Percentiles rank a stretch among this genome's conserved stretches.
These are phyloP conservation scores for Naganishia kalamii DNA, from an alignment of 768 basidiomycete genomes.

Conservation along the genomic window DNA sequence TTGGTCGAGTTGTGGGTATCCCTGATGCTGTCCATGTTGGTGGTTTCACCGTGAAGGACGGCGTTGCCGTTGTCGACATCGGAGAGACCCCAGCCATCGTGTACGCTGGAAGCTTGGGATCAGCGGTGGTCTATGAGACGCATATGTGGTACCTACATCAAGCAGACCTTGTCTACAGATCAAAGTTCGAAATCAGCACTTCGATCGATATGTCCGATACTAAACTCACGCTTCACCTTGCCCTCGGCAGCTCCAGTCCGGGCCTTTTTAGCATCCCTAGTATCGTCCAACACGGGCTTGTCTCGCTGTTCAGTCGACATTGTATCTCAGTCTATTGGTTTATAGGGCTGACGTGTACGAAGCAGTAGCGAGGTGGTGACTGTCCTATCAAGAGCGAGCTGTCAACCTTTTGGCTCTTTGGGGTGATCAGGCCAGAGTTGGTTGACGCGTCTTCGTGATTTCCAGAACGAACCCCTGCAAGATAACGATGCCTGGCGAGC, in stretches of 20 bases:
- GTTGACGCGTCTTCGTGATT: too few relatives aligned
- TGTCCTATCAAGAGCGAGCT: too few relatives aligned
- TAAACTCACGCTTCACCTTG: slow-evolving; percentile 2
- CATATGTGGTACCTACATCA: slow-evolving; percentile 58
- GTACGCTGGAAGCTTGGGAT: slow-evolving; percentile 52
- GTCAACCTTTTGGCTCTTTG: too few relatives aligned
- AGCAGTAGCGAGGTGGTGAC: neutral
- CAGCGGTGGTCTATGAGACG: neutral
- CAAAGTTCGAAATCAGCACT: neutral
- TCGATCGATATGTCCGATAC: neutral
- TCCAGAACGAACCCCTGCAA: too few relatives aligned
- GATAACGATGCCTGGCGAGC: too few relatives aligned
- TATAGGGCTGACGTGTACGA: neutral
- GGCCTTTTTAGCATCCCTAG: slow-evolving; percentile 38
- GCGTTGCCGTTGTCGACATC: slow-evolving; percentile 72
- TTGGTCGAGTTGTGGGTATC: slow-evolving; percentile 66
- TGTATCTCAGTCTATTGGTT: neutral
- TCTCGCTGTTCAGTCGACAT: slow-evolving; percentile 18
- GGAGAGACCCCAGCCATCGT: slow-evolving; percentile 89
- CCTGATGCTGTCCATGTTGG: slow-evolving; percentile 81
- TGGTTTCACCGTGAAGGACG: slow-evolving; percentile 74
- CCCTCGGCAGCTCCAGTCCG: slow-evolving; percentile 31
- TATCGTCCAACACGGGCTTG: slow-evolving; percentile 17
- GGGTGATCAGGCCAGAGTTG: too few relatives aligned
- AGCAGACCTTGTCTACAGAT: slow-evolving; percentile 67